Evolutionary conservation across 2,329 filamentous ascomycete species (phyloP).

Genomic region (Arthrobotrys musiformis): DNA sequence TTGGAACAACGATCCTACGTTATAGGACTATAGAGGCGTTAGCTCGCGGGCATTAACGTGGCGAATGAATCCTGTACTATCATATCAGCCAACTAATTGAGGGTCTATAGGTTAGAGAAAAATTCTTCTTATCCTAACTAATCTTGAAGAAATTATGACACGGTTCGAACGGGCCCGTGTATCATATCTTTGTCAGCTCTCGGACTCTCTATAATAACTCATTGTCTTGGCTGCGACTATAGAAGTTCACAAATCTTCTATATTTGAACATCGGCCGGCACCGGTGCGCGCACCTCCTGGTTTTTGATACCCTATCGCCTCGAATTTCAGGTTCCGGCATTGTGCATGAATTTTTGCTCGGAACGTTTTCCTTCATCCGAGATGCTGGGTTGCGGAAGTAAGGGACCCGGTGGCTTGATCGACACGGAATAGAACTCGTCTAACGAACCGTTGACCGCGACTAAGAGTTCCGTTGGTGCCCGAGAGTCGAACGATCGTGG

Average conservation of each 20-base stretch:
- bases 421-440: background rate
- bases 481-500: slow-evolving; percentile 9
- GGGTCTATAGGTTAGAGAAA: background rate
- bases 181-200: background rate
- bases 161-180: background rate
- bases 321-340: slow-evolving; percentile 8
- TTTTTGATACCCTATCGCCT: slow-evolving; percentile 13
- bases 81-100: background rate
- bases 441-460: slow-evolving; percentile 13
- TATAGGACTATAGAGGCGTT: background rate
- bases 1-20: background rate
- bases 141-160: background rate
- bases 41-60: slow-evolving; percentile 7
- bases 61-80: background rate
- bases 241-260: background rate
- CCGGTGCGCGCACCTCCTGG: background rate
- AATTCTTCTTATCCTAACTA: background rate
- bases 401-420: slow-evolving; percentile 34
- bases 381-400: slow-evolving; percentile 22
- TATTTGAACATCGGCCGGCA: background rate
- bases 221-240: background rate
- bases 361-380: slow-evolving; percentile 34
- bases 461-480: background rate
- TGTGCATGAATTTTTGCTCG: slow-evolving; percentile 19
- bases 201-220: background rate